Base-by-base conservation (phyloP, 139 green algal species). In the Coelastrella sp. region DNA sequence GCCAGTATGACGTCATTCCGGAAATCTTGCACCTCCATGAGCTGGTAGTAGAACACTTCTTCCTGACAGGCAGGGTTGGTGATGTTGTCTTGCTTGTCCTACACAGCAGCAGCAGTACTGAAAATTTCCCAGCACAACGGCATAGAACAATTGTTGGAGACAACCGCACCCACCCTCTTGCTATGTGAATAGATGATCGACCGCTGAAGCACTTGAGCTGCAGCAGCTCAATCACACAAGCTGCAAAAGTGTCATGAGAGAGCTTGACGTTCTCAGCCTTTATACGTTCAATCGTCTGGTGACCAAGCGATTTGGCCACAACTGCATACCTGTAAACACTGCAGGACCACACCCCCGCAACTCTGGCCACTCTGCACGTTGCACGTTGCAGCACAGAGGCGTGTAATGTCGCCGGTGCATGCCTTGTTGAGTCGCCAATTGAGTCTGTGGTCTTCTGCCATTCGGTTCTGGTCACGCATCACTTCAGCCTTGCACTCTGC, bases 1-100 rank as follows among this genome's bases (percentile, higher is more conserved):
- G 93, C 94, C 88, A 98, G 90, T 11, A 96, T 94, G 7, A 96
- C 93, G 57, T 98, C 94, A 58, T 92, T 94, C 6, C 92, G 75
- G 90, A 94, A 95, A 80, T 98, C 96, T 3, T 66, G 90, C 11
- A 95, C 96, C 94, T 98, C 94, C 95, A 96, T 97, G 74, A 97
- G 95, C 92, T 97, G 91, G 78, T 97, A 97, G 85, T 96, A 96
- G 85, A 98, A 98, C 5, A 99, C 92, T 93, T 99, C 96, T 24
- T 98, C 94, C 76, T 95, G 94, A 92, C 97, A 99, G 7, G 92
- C 93, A 59, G 95, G 90, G 59, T 57, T 93, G 17, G 90, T 94
- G 59, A 99, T 95, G 58, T 97, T 94, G 35, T 96, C 96, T 81
- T 96, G 92, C 82, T 98, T 97, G n/a, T 98, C 95, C 63, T 94